Evolutionary conservation across 2,329 filamentous ascomycete genomes (phyloP).

Genomic region (Gliomastix tumulicola): DNA sequence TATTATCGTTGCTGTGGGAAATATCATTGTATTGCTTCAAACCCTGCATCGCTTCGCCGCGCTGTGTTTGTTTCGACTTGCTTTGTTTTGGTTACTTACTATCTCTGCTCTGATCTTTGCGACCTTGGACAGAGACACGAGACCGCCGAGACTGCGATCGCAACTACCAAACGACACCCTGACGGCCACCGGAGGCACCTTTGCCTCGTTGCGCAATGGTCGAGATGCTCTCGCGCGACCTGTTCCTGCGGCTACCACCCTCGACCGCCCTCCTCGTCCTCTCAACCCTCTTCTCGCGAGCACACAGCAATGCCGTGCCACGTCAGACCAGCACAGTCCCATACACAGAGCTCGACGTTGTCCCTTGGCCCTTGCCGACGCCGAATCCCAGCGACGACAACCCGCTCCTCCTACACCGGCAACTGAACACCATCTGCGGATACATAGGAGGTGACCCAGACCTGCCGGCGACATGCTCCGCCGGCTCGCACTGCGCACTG

Average conservation of each 20-base stretch:
- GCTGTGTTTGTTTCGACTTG: too few species aligned
- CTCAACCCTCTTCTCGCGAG: conserved; percentile 20
- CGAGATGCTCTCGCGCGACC: too few species aligned
- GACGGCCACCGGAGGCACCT: too few species aligned
- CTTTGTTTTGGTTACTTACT: too few species aligned
- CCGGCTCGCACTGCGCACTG: conserved; percentile 51
- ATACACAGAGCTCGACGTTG: conserved; percentile 27
- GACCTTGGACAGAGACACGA: too few species aligned
- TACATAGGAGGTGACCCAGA: conserved; percentile 45
- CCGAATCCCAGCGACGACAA: not conserved
- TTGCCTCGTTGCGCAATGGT: too few species aligned
- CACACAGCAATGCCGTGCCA: conserved; percentile 30
- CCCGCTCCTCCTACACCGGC: conserved; percentile 28
- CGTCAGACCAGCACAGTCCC: conserved; percentile 29
- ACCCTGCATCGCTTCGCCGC: too few species aligned
- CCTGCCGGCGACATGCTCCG: conserved; percentile 49
- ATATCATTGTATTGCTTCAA: too few species aligned
- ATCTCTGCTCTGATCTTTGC: too few species aligned
- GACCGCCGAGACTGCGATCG: too few species aligned
- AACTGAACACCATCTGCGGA: conserved; percentile 49
- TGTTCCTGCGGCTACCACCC: conserved; percentile 27
- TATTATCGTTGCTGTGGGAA: too few species aligned
- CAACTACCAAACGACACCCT: too few species aligned
- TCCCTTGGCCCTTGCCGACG: conserved; percentile 24
- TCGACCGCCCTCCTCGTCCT: conserved; percentile 24